Conservation (phyloP, 108 stramenopile species). For the Nannochloropsis gaditana region DNA sequence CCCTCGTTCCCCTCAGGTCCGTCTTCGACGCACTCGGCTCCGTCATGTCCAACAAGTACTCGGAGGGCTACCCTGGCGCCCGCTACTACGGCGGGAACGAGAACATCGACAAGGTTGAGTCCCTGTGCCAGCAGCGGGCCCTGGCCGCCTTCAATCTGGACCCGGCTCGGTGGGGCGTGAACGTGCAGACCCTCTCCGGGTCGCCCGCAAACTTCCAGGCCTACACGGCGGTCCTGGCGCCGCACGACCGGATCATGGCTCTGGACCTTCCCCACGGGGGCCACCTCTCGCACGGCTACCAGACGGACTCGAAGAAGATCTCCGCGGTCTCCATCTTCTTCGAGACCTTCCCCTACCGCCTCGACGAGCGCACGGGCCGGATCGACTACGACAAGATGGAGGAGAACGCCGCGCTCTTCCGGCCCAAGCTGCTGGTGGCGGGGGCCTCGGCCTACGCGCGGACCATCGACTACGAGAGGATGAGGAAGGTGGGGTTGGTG, state of each 20-base stretch:
- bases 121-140: conserved; percentile 91
- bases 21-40: conserved; percentile 95
- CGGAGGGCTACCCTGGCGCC: conserved; percentile 74
- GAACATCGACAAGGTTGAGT: conserved; percentile 79
- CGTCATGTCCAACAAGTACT: conserved; percentile 89
- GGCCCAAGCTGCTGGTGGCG: conserved; percentile 89
- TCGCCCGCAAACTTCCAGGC: conserved; percentile 97
- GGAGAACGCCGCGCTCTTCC: conserved; percentile 82
- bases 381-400: conserved; percentile 97
- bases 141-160: conserved; percentile 87
- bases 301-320: conserved; percentile 92
- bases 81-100: conserved; percentile 95
- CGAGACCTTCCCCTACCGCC: conserved; percentile 98
- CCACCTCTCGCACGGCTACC: conserved; percentile 94
- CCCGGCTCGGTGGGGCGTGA: conserved; percentile 66
- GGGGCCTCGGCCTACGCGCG: conserved; percentile 98
- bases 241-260: conserved; percentile 97
- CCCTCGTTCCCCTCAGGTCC: conserved; percentile 36
- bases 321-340: conserved; percentile 86
- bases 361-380: conserved; percentile 83
- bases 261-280: conserved; percentile 97
- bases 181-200: conserved; percentile 86
- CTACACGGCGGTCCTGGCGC: conserved; percentile 94
- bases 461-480: conserved; percentile 96
- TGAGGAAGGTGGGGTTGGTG: conserved; percentile 58